Evolutionary conservation across 495 filamentous ascomycete genomes (phyloP).

Genomic region (Aspergillus campestris): DNA sequence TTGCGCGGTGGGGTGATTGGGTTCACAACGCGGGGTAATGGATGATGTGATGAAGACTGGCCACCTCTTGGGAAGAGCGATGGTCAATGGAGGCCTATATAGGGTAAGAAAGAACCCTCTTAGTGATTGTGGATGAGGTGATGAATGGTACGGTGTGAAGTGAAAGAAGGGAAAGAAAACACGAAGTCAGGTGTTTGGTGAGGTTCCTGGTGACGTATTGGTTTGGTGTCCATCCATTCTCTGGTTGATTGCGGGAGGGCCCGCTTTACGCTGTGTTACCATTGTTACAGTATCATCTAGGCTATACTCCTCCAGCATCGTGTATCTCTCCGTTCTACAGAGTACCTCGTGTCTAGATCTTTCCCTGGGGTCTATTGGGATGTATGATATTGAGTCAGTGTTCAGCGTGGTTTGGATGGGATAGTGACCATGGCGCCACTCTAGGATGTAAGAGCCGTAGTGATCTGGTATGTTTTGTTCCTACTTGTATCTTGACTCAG

Average conservation of each 20-base stretch:
- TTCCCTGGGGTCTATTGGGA: conserved; percentile 1
- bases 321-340: too few relatives aligned
- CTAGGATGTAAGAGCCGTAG: too few relatives aligned
- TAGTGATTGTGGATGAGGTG: too few relatives aligned
- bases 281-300: neutral
- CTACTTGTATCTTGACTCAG: too few relatives aligned
- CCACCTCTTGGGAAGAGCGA: too few relatives aligned
- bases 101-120: neutral
- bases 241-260: conserved; percentile 1
- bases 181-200: neutral
- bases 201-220: conserved; percentile 3
- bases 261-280: neutral
- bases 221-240: neutral
- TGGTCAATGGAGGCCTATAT: neutral
- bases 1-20: neutral
- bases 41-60: too few relatives aligned
- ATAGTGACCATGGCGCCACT: too few relatives aligned
- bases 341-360: neutral
- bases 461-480: too few relatives aligned
- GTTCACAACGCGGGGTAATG: too few relatives aligned
- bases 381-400: neutral
- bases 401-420: neutral
- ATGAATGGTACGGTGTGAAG: neutral
- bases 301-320: too few relatives aligned
- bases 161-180: neutral